Evolutionary conservation across 345 rosid genomes (phyloP).

Genomic region (Arabis alpina): DNA sequence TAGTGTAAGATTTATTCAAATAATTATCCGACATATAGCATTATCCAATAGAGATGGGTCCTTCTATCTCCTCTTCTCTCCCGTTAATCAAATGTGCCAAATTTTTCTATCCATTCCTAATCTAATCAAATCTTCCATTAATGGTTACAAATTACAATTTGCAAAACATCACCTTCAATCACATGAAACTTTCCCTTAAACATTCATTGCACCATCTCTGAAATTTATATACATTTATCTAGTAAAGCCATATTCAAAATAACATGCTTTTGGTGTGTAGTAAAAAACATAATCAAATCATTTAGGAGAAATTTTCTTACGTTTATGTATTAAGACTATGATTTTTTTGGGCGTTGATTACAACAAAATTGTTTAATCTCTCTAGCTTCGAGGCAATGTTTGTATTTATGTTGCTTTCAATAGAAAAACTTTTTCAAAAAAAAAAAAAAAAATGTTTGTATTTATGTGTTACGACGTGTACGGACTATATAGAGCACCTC

Average conservation of each 20-base stretch:
- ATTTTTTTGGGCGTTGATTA: no score
- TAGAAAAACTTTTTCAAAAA: no score
- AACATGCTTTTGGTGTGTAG: conserved; percentile 6
- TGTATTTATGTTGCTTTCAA: conserved; percentile 16
- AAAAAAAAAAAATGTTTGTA: conserved; percentile 24
- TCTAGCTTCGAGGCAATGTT: conserved; percentile 17
- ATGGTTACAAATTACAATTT: conserved; percentile 25
- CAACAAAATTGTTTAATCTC: neutral
- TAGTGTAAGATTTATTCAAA: conserved; percentile 10
- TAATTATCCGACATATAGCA: conserved; percentile 26
- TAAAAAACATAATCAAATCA: neutral
- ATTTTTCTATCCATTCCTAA: neutral
- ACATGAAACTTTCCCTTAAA: neutral
- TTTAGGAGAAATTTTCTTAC: no score
- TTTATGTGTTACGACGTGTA: conserved; percentile 29
- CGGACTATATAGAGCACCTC: conserved; percentile 39
- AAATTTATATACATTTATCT: neutral
- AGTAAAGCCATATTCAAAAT: neutral
- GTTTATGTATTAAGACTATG: neutral
- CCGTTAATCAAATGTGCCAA: conserved; percentile 27
- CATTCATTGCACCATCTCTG: neutral
- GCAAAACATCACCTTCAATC: conserved; percentile 20
- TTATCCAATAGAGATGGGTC: conserved; percentile 21
- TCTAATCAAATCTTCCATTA: conserved; percentile 14
- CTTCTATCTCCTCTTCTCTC: conserved; percentile 17